Conservation (phyloP, 2,329 filamentous ascomycete species). For the Blastomyces silverae region DNA sequence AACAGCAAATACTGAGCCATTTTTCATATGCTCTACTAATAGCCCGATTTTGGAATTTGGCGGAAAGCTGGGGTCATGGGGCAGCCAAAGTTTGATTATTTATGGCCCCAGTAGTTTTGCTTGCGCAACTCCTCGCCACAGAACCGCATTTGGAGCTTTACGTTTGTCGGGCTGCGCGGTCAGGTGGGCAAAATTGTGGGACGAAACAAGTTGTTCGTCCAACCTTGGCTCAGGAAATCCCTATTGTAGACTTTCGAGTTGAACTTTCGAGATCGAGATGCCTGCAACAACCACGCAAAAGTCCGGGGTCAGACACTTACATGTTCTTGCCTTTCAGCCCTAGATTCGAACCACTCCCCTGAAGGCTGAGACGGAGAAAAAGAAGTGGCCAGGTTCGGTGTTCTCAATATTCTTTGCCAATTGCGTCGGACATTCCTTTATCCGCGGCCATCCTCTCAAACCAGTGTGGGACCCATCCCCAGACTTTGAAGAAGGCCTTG, state of each 20-base stretch:
- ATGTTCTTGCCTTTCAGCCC: neutral
- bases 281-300: neutral
- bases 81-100: neutral
- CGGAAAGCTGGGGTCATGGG: neutral
- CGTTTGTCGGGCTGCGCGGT: neutral
- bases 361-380: too few species aligned
- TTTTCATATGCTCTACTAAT: neutral
- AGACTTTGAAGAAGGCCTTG: neutral
- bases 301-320: neutral
- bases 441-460: neutral
- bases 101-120: neutral
- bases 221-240: conserved; percentile 1
- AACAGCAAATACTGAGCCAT: neutral
- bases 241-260: neutral
- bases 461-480: too few species aligned
- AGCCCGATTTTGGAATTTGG: neutral
- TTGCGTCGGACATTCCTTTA: neutral
- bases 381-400: too few species aligned
- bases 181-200: conserved; percentile 10
- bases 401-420: neutral
- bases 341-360: neutral
- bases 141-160: neutral
- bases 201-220: neutral
- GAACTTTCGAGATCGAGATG: conserved; percentile 9
- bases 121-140: neutral